Evolutionary conservation across 2,329 filamentous ascomycete species (phyloP).

Genomic region (Fusarium miscanthi): DNA sequence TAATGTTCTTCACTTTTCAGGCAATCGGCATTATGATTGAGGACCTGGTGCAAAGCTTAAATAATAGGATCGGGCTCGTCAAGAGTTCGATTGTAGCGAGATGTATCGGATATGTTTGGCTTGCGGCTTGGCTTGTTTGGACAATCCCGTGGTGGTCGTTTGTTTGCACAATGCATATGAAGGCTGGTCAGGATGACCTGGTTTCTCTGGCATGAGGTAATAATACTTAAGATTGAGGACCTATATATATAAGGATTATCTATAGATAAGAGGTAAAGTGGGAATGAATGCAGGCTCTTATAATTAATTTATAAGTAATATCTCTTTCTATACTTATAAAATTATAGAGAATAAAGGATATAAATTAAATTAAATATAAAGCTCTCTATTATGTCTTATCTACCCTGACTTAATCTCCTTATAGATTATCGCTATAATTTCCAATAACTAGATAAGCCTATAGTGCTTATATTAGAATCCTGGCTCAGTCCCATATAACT

Average conservation of each 20-base stretch:
- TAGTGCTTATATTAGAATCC: no score
- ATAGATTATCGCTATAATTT: no score
- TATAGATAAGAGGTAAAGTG: no score
- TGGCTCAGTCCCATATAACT: no score
- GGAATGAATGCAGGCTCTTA: no score
- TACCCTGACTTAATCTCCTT: no score
- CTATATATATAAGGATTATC: not conserved
- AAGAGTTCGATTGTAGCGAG: not conserved
- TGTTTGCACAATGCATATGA: not conserved
- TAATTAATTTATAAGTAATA: no score
- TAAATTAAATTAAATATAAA: no score
- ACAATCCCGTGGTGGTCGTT: not conserved
- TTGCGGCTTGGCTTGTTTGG: not conserved
- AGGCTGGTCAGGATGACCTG: not conserved
- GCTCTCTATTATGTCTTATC: no score
- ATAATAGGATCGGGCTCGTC: not conserved
- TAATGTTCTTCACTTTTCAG: not conserved
- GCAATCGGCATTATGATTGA: not conserved
- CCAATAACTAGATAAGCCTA: no score
- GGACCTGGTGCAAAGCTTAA: not conserved
- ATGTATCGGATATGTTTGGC: not conserved
- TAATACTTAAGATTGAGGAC: fast-evolving
- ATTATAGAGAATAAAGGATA: no score
- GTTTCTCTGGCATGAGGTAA: not conserved
- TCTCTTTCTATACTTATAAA: no score